Evolutionary conservation across 1,284 basidiomycete genomes (phyloP).

Genomic region (Cerioporus squamosus): DNA sequence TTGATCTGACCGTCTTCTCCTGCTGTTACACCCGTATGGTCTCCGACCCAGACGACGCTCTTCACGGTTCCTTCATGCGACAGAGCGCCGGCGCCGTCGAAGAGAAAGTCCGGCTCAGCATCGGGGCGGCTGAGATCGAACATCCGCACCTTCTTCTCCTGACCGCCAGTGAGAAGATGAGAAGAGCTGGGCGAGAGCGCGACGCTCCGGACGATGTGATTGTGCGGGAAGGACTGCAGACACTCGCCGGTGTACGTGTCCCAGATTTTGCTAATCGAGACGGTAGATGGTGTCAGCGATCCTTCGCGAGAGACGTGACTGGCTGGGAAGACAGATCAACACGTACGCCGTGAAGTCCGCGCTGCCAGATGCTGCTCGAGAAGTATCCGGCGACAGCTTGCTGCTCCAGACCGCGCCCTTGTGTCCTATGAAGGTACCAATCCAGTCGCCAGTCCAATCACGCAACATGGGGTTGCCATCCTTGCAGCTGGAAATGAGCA

Average conservation of each 20-base stretch:
- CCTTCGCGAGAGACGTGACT: background rate
- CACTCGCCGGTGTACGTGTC: constrained; percentile 89
- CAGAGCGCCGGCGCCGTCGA: constrained; percentile 53
- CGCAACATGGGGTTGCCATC: constrained; percentile 96
- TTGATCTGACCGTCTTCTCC: constrained; percentile 92
- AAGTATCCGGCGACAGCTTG: constrained; percentile 88
- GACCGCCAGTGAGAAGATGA: constrained; percentile 88
- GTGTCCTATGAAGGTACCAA: constrained; percentile 97
- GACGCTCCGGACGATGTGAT: constrained; percentile 97
- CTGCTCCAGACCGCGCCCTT: constrained; percentile 99
- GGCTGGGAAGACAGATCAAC: background rate
- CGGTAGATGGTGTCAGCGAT: constrained; percentile 11
- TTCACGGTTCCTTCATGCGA: constrained; percentile 92
- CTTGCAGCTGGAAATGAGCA: constrained; percentile 94
- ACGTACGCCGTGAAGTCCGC: constrained; percentile 98
- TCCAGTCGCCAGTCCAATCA: constrained; percentile 98
- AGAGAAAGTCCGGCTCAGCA: constrained; percentile 83
- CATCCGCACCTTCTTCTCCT: constrained; percentile 97
- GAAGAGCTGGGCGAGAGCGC: constrained; percentile 75
- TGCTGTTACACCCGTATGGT: constrained; percentile 85
- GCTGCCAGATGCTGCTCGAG: constrained; percentile 90
- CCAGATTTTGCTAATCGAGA: constrained; percentile 87
- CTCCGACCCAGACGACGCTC: constrained; percentile 92
- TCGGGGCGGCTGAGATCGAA: constrained; percentile 89
- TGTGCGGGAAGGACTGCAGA: constrained; percentile 94